Conservation (phyloP, 805 yeast genomes). For the Saturnispora besseyi region DNA sequence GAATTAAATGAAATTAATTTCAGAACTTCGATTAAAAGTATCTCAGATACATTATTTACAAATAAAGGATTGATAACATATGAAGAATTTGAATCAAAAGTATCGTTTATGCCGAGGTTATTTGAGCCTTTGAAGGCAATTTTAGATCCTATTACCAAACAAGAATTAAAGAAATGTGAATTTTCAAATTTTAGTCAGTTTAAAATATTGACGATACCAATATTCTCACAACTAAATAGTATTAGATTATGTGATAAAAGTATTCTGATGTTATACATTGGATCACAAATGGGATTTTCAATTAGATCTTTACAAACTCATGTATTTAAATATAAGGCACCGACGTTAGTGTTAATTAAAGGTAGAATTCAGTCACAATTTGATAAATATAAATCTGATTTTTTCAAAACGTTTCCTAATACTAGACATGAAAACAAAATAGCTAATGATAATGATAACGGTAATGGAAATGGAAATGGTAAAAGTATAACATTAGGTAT, state of each 20-base stretch:
- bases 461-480: not conserved
- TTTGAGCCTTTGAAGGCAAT: constrained; percentile 37
- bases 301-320: constrained; percentile 79
- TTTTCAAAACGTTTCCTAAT: constrained; percentile 30
- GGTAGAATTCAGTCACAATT: constrained; percentile 49
- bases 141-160: constrained; percentile 30
- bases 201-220: constrained; percentile 31
- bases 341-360: constrained; percentile 59
- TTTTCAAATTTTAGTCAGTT: constrained; percentile 18
- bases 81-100: not conserved
- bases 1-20: constrained; percentile 6
- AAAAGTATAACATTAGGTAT: constrained; percentile 14
- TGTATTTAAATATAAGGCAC: constrained; percentile 85
- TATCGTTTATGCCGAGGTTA: constrained; percentile 32
- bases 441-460: not conserved
- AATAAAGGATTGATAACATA: not conserved
- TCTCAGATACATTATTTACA: not conserved
- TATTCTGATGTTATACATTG: constrained; percentile 56
- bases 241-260: constrained; percentile 36
- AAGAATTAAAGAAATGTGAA: not conserved
- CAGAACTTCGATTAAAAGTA: not conserved
- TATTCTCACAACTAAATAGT: constrained; percentile 31
- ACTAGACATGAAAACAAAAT: not conserved
- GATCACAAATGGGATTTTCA: constrained; percentile 75
- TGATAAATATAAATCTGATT: constrained; percentile 35